Evolutionary conservation across 805 yeast species (phyloP).

Genomic region (Lipomyces yamanashiensis): DNA sequence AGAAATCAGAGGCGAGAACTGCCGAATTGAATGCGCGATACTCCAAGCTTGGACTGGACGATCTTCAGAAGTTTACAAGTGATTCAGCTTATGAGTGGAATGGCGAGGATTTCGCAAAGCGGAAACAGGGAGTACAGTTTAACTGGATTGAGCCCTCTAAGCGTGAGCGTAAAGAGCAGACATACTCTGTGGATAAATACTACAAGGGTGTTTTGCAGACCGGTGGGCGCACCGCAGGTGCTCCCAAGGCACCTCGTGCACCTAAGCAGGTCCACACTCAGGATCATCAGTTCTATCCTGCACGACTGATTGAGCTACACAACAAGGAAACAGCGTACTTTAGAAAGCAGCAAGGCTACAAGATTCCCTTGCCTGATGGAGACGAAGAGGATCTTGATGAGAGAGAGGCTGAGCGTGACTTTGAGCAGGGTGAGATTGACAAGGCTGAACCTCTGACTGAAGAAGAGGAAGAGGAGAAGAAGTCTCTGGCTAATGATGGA

Average conservation of each 20-base stretch:
- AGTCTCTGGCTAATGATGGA: constrained; percentile 67
- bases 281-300: constrained; percentile 90
- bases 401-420: constrained; percentile 53
- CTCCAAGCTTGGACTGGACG: constrained; percentile 87
- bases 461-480: constrained; percentile 68
- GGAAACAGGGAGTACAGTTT: constrained; percentile 46
- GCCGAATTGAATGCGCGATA: constrained; percentile 77
- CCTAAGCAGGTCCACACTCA: constrained; percentile 82
- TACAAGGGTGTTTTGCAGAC: constrained; percentile 79
- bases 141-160: constrained; percentile 86
- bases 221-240: constrained; percentile 59
- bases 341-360: constrained; percentile 67
- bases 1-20: constrained; percentile 82
- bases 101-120: constrained; percentile 78
- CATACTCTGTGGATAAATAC: constrained; percentile 85
- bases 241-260: constrained; percentile 69
- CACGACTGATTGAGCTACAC: constrained; percentile 72
- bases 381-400: constrained; percentile 53
- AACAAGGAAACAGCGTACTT: constrained; percentile 81
- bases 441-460: constrained; percentile 81
- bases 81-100: constrained; percentile 97
- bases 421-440: constrained; percentile 74
- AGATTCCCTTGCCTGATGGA: constrained; percentile 59
- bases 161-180: constrained; percentile 57
- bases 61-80: constrained; percentile 85